Evolutionary conservation across 805 yeast species (phyloP).

Genomic region (Candida piceae): DNA sequence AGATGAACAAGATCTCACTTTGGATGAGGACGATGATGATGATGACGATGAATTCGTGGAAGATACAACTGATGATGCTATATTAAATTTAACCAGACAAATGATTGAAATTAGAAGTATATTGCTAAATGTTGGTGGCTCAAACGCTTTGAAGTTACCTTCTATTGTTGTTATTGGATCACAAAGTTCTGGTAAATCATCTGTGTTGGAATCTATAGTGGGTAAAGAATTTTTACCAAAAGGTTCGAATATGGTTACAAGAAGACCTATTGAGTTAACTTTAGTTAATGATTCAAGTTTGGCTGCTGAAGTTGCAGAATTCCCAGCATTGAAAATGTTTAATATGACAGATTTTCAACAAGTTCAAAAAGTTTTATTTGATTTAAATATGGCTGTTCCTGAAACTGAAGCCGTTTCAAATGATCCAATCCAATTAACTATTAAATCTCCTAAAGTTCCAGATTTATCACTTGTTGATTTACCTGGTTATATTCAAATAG

Average conservation of each 20-base stretch:
- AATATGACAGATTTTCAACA: conserved; percentile 82
- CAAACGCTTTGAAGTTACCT: conserved; percentile 77
- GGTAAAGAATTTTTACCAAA: conserved; percentile 98
- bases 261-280: conserved; percentile 95
- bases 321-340: conserved; percentile 81
- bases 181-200: conserved; percentile 95
- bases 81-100: conserved; percentile 84
- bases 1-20: conserved; percentile 25
- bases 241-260: conserved; percentile 96
- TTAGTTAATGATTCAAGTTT: conserved; percentile 75
- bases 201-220: conserved; percentile 91
- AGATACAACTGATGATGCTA: conserved; percentile 63
- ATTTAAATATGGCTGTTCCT: conserved; percentile 90
- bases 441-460: conserved; percentile 85
- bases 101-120: conserved; percentile 94
- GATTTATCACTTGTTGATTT: conserved; percentile 91
- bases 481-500: conserved; percentile 96
- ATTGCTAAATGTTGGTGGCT: conserved; percentile 64
- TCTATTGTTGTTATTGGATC: conserved; percentile 97
- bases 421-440: conserved; percentile 90
- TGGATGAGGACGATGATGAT: conserved; percentile 31
- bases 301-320: conserved; percentile 86
- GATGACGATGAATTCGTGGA: conserved; percentile 45
- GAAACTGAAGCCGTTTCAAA: conserved; percentile 78
- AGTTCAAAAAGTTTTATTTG: conserved; percentile 82